These are phyloP conservation scores for Tuctoria greenei DNA, from an alignment of 176 grass and related monocot genomes.

Conservation along the genomic window DNA sequence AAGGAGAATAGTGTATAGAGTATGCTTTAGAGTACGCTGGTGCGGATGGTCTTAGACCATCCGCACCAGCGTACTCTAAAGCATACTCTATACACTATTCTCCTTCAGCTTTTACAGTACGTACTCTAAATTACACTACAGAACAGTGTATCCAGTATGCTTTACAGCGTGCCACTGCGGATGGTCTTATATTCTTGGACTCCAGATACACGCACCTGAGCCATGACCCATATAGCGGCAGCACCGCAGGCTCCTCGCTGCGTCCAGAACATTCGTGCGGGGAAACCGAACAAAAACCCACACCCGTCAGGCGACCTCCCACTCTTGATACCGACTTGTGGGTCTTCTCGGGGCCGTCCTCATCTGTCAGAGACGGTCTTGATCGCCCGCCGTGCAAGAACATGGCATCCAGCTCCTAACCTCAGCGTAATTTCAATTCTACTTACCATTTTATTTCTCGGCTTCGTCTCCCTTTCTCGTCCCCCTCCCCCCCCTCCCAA, in stretches of 20 bases:
- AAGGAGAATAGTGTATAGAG: no score
- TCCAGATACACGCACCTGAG: neutral
- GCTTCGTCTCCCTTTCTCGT: neutral
- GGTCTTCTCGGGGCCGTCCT: fast-evolving
- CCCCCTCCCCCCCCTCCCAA: neutral
- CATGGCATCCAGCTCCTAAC: neutral
- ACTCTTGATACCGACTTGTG: neutral
- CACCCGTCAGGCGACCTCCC: neutral
- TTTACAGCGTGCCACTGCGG: no score
- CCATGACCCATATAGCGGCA: no score
- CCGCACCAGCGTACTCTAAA: no score
- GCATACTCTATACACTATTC: no score
- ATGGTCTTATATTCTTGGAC: neutral
- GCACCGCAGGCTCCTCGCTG: neutral
- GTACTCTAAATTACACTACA: no score
- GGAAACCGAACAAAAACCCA: neutral
- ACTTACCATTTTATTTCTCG: neutral
- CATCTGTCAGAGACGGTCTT: neutral
- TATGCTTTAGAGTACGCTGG: no score
- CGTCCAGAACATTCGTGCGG: neutral
- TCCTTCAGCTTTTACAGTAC: no score
- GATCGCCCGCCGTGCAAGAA: neutral
- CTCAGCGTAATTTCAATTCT: neutral
- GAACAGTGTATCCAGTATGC: no score
- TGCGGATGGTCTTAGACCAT: no score